These are phyloP conservation scores for Penicillium corylophilum DNA, from an alignment of 2,329 filamentous ascomycete genomes.

Conservation along the genomic window DNA sequence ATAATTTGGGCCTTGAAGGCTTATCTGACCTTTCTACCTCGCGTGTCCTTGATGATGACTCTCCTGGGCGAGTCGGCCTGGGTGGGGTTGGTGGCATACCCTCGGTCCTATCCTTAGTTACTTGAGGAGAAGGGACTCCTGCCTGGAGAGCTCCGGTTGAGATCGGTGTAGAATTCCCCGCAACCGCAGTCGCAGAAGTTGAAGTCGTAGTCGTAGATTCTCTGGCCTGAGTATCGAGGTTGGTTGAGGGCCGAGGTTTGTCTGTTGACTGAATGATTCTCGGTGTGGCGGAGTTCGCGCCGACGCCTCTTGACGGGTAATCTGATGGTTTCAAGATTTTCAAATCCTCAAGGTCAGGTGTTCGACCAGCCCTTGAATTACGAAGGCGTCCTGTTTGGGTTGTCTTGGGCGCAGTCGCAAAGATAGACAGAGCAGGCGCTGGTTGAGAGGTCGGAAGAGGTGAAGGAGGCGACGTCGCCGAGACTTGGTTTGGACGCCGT, in stretches of 20 bases:
- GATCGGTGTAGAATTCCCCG: no score
- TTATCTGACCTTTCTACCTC: neutral
- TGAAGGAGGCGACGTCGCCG: neutral
- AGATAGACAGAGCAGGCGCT: neutral
- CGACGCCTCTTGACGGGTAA: conserved; percentile 21
- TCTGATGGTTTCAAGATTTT: conserved; percentile 38
- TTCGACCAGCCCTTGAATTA: conserved; percentile 25
- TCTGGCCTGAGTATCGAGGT: neutral
- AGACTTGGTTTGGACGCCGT: neutral
- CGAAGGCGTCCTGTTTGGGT: neutral
- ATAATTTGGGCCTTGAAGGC: neutral
- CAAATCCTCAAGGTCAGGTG: conserved; percentile 38
- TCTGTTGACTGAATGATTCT: neutral
- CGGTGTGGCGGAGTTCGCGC: neutral
- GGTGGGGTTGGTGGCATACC: neutral
- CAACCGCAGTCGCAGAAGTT: neutral
- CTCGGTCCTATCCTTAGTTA: neutral
- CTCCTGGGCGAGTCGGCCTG: neutral
- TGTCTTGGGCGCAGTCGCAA: neutral
- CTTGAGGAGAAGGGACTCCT: neutral
- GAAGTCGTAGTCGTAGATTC: neutral
- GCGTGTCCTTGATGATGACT: neutral
- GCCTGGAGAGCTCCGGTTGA: no score
- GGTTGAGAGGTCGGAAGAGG: no score
- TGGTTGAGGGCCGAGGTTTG: neutral